phyloP scores from a whole-genome alignment of 805 yeast species.

The Sugiyamaella lignohabitans region DNA sequence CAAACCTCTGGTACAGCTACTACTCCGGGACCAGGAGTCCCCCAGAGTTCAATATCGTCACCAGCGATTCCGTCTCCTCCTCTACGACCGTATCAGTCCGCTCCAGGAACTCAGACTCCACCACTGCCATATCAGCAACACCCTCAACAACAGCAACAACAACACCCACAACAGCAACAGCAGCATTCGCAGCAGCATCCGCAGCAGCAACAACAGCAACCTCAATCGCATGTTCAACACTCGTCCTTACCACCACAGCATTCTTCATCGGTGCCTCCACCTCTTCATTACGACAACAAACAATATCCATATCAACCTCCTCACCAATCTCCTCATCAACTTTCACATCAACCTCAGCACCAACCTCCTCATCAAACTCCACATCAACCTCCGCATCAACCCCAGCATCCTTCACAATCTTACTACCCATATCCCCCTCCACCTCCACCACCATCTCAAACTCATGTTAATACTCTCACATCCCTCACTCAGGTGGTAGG shows the following conservation, averaged over 20 bases:
- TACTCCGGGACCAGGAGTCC: constrained; percentile 6
- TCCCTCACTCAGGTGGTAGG: too few relatives aligned
- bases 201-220: too few relatives aligned
- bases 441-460: background rate
- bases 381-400: background rate
- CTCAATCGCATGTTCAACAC: background rate
- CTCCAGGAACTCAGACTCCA: too few relatives aligned
- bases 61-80: background rate
- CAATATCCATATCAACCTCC: constrained; percentile 2
- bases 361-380: constrained; percentile 1
- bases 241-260: too few relatives aligned
- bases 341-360: constrained; percentile 4
- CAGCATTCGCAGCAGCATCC: too few relatives aligned
- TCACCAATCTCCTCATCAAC: constrained; percentile 10
- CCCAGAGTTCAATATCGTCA: too few relatives aligned
- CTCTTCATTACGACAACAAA: too few relatives aligned
- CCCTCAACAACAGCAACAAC: too few relatives aligned
- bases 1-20: constrained; percentile 3
- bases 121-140: too few relatives aligned
- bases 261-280: background rate
- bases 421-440: background rate
- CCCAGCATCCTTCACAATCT: background rate
- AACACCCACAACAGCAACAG: too few relatives aligned
- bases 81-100: too few relatives aligned
- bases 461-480: too few relatives aligned